Evolutionary conservation across 805 yeast species (phyloP).

Genomic region (Hanseniaspora hatyaiensis): DNA sequence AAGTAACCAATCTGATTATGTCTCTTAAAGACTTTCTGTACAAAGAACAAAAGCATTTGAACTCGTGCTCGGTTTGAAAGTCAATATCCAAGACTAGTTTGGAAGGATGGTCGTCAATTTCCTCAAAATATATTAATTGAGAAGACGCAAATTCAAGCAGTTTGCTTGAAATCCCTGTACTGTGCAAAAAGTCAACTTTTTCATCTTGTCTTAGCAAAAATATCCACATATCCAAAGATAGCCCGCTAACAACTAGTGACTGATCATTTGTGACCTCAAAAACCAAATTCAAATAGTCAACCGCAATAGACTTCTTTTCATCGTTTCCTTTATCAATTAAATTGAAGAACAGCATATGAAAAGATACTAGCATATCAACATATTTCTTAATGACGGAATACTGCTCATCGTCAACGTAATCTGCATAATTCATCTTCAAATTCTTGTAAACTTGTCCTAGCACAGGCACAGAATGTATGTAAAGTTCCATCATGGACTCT

Average conservation of each 20-base stretch:
- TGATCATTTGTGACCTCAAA: conserved; percentile 72
- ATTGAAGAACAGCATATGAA: conserved; percentile 64
- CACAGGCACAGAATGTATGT: conserved; percentile 69
- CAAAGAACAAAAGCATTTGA: conserved; percentile 60
- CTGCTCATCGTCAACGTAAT: conserved; percentile 63
- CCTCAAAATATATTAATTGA: conserved; percentile 62
- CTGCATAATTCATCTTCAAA: conserved; percentile 41
- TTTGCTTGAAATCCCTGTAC: conserved; percentile 46
- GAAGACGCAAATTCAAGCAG: conserved; percentile 67
- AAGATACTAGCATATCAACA: conserved; percentile 83
- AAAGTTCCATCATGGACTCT: conserved; percentile 62
- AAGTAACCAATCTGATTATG: conserved; percentile 74
- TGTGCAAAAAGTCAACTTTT: conserved; percentile 38
- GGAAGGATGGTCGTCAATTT: conserved; percentile 53
- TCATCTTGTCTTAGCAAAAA: conserved; percentile 74
- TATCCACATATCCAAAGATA: conserved; percentile 91
- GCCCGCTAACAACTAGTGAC: conserved; percentile 78
- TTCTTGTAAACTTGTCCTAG: conserved; percentile 51
- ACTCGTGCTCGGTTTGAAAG: conserved; percentile 77
- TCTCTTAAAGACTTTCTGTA: conserved; percentile 81
- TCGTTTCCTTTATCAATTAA: conserved; percentile 28
- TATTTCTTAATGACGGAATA: conserved; percentile 79
- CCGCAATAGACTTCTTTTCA: conserved; percentile 38
- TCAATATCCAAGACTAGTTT: conserved; percentile 66
- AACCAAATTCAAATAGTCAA: conserved; percentile 58